phyloP scores from a whole-genome alignment of 495 filamentous ascomycete genomes.

The Penicillium lagena region DNA sequence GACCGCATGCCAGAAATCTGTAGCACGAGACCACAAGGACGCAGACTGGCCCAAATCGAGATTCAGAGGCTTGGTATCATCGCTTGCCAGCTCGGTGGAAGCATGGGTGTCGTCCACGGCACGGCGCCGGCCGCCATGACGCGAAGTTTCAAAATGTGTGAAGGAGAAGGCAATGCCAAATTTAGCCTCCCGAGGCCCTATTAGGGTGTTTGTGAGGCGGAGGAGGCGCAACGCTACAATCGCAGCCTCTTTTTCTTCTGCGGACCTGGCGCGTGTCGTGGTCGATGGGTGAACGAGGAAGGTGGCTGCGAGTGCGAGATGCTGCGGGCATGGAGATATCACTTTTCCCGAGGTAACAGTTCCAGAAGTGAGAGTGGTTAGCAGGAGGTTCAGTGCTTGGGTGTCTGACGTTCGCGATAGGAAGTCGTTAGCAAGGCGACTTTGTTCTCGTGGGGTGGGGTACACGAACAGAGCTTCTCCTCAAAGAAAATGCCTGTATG shows the following conservation, averaged over 20 bases:
- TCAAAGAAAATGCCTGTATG: conserved; percentile 70
- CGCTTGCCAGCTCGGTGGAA: conserved; percentile 7
- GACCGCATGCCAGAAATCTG: conserved; percentile 83
- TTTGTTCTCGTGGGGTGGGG: neutral
- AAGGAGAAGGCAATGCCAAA: conserved; percentile 52
- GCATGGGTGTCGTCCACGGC: conserved; percentile 10
- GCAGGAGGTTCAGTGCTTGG: conserved; percentile 62
- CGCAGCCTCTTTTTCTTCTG: conserved; percentile 46
- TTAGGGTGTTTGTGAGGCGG: conserved; percentile 42
- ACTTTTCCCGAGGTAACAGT: conserved; percentile 35
- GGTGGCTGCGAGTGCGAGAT: conserved; percentile 62
- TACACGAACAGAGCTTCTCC: conserved; percentile 59
- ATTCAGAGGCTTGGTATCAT: conserved; percentile 36
- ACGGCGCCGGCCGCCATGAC: conserved; percentile 25
- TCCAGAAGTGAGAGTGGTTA: conserved; percentile 55
- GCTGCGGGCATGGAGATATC: conserved; percentile 44
- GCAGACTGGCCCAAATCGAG: conserved; percentile 54
- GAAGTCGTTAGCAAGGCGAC: conserved; percentile 4
- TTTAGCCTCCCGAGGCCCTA: conserved; percentile 44
- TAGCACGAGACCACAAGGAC: conserved; percentile 63
- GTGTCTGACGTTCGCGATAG: conserved; percentile 43
- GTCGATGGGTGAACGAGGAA: conserved; percentile 64
- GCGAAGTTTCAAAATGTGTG: conserved; percentile 25
- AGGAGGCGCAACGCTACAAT: conserved; percentile 53
- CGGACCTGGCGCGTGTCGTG: conserved; percentile 52